phyloP scores from a whole-genome alignment of 164 flowering plant species.

The Houttuynia cordata region DNA sequence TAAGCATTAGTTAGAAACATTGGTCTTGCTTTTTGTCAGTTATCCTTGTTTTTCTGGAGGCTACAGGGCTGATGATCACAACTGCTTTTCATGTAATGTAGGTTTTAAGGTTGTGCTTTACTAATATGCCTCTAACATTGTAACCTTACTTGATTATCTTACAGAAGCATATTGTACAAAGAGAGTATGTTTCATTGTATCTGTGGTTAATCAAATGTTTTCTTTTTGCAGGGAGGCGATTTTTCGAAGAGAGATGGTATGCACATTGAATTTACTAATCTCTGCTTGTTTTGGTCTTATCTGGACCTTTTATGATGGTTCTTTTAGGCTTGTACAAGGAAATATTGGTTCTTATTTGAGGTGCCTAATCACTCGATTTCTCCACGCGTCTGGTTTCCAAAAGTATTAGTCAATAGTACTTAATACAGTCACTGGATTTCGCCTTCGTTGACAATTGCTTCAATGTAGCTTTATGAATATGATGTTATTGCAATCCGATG shows the following conservation, averaged over 20 bases:
- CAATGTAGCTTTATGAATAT: too few relatives aligned
- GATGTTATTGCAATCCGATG: too few relatives aligned
- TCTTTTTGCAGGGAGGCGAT: slow-evolving; percentile 84
- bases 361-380: too few relatives aligned
- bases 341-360: too few relatives aligned
- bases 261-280: slow-evolving; percentile 11
- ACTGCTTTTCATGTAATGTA: slow-evolving; percentile 83
- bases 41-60: slow-evolving; percentile 87
- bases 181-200: neutral
- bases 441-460: too few relatives aligned
- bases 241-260: slow-evolving; percentile 78
- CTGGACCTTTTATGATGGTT: neutral
- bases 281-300: neutral
- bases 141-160: slow-evolving; percentile 25
- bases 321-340: too few relatives aligned
- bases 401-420: too few relatives aligned
- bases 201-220: slow-evolving; percentile 4
- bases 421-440: too few relatives aligned
- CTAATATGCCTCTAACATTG: slow-evolving; percentile 35
- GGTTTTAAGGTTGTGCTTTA: slow-evolving; percentile 82
- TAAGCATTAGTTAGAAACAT: slow-evolving; percentile 29
- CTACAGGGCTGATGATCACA: slow-evolving; percentile 87
- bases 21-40: slow-evolving; percentile 55
- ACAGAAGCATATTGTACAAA: slow-evolving; percentile 7
- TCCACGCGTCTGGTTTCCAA: too few relatives aligned